A percentile compares a stretch with the other conserved stretches of the same genome.
Evolutionary conservation across 2,329 filamentous ascomycete species (phyloP).

Genomic region (Pseudonectria buxi): DNA sequence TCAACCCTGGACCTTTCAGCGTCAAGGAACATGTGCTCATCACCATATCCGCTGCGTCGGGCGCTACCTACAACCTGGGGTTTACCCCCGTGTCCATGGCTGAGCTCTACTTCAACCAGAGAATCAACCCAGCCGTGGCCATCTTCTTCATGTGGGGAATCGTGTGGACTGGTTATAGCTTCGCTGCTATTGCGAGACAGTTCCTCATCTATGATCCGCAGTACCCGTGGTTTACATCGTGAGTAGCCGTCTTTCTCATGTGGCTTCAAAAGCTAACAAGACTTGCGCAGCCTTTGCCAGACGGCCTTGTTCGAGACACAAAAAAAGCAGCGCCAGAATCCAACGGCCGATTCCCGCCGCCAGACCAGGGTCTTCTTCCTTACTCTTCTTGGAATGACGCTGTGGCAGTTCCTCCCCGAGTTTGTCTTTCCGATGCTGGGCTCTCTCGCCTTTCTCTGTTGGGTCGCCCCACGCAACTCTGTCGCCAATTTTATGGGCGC

Average conservation of each 20-base stretch:
- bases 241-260: constrained; percentile 6
- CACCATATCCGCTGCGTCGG: constrained; percentile 46
- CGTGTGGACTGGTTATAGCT: constrained; percentile 52
- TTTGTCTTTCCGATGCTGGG: constrained; percentile 53
- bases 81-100: constrained; percentile 47
- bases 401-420: constrained; percentile 58
- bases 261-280: constrained; percentile 1
- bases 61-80: constrained; percentile 44
- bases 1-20: constrained; percentile 51
- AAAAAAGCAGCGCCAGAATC: constrained; percentile 43
- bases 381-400: constrained; percentile 42
- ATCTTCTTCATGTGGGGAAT: constrained; percentile 55
- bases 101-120: constrained; percentile 49
- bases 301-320: constrained; percentile 54
- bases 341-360: constrained; percentile 40
- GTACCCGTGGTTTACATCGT: constrained; percentile 28
- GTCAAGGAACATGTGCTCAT: constrained; percentile 53
- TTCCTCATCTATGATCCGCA: constrained; percentile 52
- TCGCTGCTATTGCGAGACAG: constrained; percentile 50
- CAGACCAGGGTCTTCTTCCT: constrained; percentile 53
- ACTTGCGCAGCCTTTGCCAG: constrained; percentile 36
- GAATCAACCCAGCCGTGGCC: constrained; percentile 45
- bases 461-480: constrained; percentile 52
- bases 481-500: constrained; percentile 55
- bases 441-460: constrained; percentile 56